Evolutionary conservation across 139 green algal genomes (phyloP), one percentile per base, ranked within the genome.

Genomic region (Haematococcus sp.): DNA sequence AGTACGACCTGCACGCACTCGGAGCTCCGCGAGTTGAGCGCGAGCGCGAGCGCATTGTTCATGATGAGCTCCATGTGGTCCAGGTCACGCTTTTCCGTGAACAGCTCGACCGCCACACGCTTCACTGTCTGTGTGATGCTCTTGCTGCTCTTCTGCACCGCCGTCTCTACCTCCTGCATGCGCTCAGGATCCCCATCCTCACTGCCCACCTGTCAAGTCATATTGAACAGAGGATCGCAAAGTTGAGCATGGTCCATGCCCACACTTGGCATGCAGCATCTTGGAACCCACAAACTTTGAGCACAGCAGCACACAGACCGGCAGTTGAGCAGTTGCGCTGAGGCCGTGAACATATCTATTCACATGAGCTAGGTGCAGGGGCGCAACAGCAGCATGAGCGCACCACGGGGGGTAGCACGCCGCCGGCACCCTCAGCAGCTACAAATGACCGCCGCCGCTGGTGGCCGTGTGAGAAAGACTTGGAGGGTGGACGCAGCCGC

Each of bases 1-100:
- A 81, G 68, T 40, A 81, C 52, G 49, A 84, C 74, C 74, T 82
- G 80, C 52, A 86, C 80, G 54, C 80, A 86, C 76, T 86, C 76
- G 23, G 71, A 81, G 25, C 70, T 80, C 71, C 82, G 80, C n/a
- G 68, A 78, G 68, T 86, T 86, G 35, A 86, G 76, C 44, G 80
- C 35, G 43, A 86, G 76, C 32, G 80, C 80, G 40, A 86, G 66
- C 28, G 80, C 59, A 68, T 86, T 86, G 75, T 86, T 86, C 32
- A 74, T 64, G 35, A 86, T 86, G 63, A 78, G 76, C 56, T 77
- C 75, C 66, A 85, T 74, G 65, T 85, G 71, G 58, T 81, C 75
- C 31, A 63, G 23, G 30, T 74, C 71, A 4, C 68, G 75, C 68
- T 81, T 77, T 67, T 86, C 80, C 4, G 80, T 80, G 20, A 86